Percentiles rank a stretch among this genome's conserved stretches.
phyloP scores from a whole-genome alignment of 1,139 yeast genomes.

The Protomyces inundatus region DNA sequence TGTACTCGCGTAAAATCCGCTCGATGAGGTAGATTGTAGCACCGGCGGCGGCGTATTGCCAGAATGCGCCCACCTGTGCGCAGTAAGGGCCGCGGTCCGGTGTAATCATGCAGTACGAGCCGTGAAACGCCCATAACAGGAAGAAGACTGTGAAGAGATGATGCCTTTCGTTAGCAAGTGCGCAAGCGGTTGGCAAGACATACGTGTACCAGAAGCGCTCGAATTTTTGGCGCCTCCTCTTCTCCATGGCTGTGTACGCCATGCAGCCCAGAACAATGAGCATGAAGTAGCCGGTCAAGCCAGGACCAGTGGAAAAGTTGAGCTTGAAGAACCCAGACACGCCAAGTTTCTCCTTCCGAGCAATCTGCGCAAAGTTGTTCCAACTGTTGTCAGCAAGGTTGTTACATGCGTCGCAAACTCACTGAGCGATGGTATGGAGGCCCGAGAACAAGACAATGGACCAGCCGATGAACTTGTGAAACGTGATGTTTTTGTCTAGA shows the following conservation, averaged over 20 bases:
- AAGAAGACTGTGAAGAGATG: constrained; percentile 25
- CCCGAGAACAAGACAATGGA: constrained; percentile 22
- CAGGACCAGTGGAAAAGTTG: constrained; percentile 25
- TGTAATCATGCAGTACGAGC: constrained; percentile 25
- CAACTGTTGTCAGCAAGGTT: constrained; percentile 6
- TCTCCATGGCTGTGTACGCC: constrained; percentile 23
- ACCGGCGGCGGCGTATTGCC: constrained; percentile 20
- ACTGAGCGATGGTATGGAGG: constrained; percentile 11
- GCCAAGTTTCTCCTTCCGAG: constrained; percentile 5
- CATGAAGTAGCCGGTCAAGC: constrained; percentile 19
- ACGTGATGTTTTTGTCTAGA: constrained; percentile 22
- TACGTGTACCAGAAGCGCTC: constrained; percentile 24
- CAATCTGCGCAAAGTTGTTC: constrained; percentile 19
- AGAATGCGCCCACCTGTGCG: constrained; percentile 8
- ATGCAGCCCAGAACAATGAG: constrained; percentile 7
- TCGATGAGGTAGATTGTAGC: constrained; percentile 22
- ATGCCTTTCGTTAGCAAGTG: background rate
- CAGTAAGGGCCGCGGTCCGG: constrained; percentile 26
- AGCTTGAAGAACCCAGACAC: constrained; percentile 12
- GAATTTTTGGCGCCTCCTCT: constrained; percentile 8
- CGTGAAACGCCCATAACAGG: constrained; percentile 24
- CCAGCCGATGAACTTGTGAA: constrained; percentile 24
- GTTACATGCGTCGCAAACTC: background rate
- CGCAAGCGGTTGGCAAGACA: background rate
- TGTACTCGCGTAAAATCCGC: constrained; percentile 10